Conservation (phyloP, 2,329 filamentous ascomycete genomes). For the Talaromyces sp. region DNA sequence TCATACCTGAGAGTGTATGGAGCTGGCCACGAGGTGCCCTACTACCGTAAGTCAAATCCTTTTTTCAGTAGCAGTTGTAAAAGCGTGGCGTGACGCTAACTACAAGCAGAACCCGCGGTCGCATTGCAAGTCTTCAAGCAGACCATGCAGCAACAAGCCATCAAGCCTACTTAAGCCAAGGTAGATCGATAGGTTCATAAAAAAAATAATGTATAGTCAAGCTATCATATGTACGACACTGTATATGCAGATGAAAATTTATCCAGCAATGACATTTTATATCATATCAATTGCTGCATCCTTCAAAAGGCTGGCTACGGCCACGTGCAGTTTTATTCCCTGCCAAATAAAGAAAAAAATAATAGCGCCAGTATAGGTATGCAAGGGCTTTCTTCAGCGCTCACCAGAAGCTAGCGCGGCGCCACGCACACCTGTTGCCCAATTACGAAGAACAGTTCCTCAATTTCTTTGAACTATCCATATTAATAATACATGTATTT, state of each 20-base stretch:
- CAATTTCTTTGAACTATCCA: too few species aligned
- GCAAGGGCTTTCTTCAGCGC: not conserved
- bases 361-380: not conserved
- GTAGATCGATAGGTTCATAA: not conserved
- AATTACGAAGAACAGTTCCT: not conserved
- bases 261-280: not conserved
- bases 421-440: not conserved
- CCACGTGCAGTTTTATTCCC: not conserved
- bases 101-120: conserved; percentile 16
- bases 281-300: not conserved
- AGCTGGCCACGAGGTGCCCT: conserved; percentile 46
- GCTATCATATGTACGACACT: not conserved
- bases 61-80: not conserved
- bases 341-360: not conserved
- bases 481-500: too few species aligned
- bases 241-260: not conserved
- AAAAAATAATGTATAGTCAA: not conserved
- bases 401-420: not conserved
- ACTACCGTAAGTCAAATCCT: conserved; percentile 28
- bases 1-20: conserved; percentile 45
- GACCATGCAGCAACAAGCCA: conserved; percentile 22
- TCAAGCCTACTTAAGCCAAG: not conserved
- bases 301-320: not conserved
- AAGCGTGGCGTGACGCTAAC: conserved; percentile 35
- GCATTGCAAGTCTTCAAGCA: conserved; percentile 52